Conservation (phyloP, 768 basidiomycete species). For the Mycena amicta region DNA sequence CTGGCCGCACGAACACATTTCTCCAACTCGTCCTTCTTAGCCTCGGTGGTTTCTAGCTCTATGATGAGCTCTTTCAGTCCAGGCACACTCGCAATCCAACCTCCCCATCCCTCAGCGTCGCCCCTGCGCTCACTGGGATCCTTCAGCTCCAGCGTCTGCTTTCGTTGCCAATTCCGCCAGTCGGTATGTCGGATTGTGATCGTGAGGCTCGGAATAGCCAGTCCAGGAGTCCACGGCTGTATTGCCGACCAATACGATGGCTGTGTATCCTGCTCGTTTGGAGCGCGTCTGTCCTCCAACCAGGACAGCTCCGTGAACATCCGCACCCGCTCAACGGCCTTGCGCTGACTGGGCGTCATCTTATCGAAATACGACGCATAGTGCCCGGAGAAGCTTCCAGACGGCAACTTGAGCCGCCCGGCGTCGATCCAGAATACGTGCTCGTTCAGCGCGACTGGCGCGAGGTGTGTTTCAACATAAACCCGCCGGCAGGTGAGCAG, state of each 20-base stretch:
- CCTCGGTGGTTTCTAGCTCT: conserved; percentile 29
- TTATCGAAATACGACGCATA: conserved; percentile 16
- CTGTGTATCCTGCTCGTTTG: neutral
- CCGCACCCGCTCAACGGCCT: conserved; percentile 20
- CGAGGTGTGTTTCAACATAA: conserved; percentile 27
- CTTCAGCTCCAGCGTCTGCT: conserved; percentile 14
- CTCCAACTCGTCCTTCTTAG: conserved; percentile 24
- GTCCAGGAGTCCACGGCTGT: neutral
- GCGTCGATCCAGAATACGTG: conserved; percentile 26
- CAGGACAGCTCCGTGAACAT: conserved; percentile 26
- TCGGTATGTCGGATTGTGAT: conserved; percentile 26
- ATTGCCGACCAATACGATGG: neutral
- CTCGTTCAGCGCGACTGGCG: conserved; percentile 21
- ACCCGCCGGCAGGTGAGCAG: conserved; percentile 26
- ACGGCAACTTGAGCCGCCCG: neutral
- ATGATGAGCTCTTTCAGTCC: conserved; percentile 23
- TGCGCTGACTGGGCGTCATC: conserved; percentile 22
- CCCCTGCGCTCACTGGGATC: neutral
- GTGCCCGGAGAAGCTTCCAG: neutral
- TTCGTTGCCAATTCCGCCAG: conserved; percentile 29
- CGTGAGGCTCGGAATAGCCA: conserved; percentile 12
- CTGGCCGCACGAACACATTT: conserved; percentile 6
- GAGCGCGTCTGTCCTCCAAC: conserved; percentile 14
- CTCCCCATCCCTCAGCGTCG: conserved; percentile 17
- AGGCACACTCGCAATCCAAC: conserved; percentile 7